These are phyloP conservation scores for Medicago ruthenica DNA, from an alignment of 306 rosid genomes.

Conservation along the genomic window DNA sequence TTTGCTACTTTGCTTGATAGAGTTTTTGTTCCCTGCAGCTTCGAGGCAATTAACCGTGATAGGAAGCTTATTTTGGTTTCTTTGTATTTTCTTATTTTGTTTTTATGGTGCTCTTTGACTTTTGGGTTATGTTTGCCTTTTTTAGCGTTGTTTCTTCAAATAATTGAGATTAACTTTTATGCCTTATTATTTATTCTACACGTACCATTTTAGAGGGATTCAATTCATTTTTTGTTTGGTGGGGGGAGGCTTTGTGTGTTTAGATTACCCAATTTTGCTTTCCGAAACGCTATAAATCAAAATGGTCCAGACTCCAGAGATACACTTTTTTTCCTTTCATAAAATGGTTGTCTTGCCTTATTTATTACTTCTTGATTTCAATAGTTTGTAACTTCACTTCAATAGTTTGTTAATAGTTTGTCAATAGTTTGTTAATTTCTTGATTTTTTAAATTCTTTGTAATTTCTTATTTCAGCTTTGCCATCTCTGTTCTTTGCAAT, in stretches of 20 bases:
- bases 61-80: constrained; percentile 86
- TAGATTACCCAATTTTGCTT: neutral
- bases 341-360: neutral
- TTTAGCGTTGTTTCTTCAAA: constrained; percentile 16
- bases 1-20: constrained; percentile 41
- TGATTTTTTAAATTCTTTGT: too few relatives aligned
- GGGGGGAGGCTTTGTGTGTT: neutral
- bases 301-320: constrained; percentile 5
- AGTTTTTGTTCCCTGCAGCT: constrained; percentile 59
- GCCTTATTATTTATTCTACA: constrained; percentile 13
- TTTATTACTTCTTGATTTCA: too few relatives aligned
- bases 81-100: constrained; percentile 88
- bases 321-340: neutral
- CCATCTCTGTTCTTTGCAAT: too few relatives aligned
- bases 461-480: too few relatives aligned
- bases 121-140: neutral
- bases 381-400: too few relatives aligned
- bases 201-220: neutral
- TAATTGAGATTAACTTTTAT: neutral
- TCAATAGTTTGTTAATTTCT: too few relatives aligned
- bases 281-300: neutral
- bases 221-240: neutral
- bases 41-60: constrained; percentile 87
- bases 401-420: too few relatives aligned
- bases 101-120: constrained; percentile 28